Evolutionary conservation across 208 protist genomes (phyloP).

Genomic region (Zelonia costaricensis): DNA sequence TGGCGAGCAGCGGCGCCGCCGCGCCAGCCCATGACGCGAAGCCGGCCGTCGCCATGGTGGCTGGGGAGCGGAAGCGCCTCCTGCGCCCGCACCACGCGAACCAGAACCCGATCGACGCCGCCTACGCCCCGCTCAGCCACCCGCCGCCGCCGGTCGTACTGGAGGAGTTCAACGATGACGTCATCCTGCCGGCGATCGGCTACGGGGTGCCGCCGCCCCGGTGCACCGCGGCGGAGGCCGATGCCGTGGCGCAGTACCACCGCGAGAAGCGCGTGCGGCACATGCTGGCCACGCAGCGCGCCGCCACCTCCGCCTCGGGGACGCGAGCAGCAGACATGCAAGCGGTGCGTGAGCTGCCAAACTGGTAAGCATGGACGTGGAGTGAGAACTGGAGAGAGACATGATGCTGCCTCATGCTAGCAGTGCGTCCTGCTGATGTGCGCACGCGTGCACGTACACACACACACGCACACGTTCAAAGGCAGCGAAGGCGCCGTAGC

Average conservation of each 20-base stretch:
- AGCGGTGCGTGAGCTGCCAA: constrained; percentile 42
- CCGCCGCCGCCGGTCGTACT: constrained; percentile 1
- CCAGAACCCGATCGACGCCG: background rate
- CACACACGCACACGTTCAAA: too few relatives aligned
- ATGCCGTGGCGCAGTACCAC: constrained; percentile 19
- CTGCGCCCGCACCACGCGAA: background rate
- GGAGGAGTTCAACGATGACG: constrained; percentile 12
- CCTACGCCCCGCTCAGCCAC: background rate
- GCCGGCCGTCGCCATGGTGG: background rate
- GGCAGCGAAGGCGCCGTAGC: too few relatives aligned
- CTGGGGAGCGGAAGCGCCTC: background rate
- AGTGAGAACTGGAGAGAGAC: too few relatives aligned
- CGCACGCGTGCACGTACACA: too few relatives aligned
- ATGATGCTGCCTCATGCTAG: too few relatives aligned
- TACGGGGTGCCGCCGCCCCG: constrained; percentile 3
- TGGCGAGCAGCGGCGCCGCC: background rate
- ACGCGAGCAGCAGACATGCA: constrained; percentile 34
- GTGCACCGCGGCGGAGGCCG: constrained; percentile 19
- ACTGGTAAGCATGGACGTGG: too few relatives aligned
- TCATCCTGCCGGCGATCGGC: constrained; percentile 11
- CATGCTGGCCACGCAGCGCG: background rate
- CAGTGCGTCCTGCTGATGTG: too few relatives aligned
- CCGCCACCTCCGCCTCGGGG: background rate
- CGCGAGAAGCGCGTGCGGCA: constrained; percentile 17
- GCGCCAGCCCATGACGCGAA: background rate